A percentile compares a stretch with the other conserved stretches of the same genome.
Conservation (phyloP, 176 grass and related monocot genomes). For the Oryza australiensis region DNA sequence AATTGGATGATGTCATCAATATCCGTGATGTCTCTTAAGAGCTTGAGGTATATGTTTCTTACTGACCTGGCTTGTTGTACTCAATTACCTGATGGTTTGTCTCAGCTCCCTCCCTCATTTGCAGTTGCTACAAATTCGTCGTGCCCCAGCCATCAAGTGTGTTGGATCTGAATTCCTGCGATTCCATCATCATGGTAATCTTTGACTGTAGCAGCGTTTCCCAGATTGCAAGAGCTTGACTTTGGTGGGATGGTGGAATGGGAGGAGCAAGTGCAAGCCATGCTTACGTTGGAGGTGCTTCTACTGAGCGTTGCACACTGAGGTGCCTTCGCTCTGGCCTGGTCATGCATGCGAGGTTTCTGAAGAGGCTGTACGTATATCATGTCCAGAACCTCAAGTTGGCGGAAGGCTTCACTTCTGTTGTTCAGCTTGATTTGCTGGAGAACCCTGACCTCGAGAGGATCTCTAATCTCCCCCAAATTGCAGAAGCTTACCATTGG, state of each 20-base stretch:
- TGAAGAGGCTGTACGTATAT: background rate
- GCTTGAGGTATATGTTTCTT: background rate
- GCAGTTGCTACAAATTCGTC: background rate
- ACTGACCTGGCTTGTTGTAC: background rate
- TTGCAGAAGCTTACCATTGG: background rate
- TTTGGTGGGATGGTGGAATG: background rate
- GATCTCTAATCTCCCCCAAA: background rate
- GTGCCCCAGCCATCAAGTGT: background rate
- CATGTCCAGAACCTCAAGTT: background rate
- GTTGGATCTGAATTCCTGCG: background rate
- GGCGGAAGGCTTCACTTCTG: background rate
- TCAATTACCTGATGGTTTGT: slow-evolving; percentile 1
- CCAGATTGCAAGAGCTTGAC: background rate
- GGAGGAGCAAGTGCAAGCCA: background rate
- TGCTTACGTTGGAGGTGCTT: background rate
- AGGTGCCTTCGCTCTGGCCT: background rate
- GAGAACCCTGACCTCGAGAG: background rate
- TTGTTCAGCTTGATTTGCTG: background rate
- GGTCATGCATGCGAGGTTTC: background rate
- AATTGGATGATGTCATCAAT: background rate
- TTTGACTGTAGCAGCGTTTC: background rate
- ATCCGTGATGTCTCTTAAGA: background rate
- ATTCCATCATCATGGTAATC: background rate
- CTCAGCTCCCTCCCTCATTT: background rate
- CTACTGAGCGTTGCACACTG: background rate